Evolutionary conservation across 352 stramenopile genomes (phyloP).

Genomic region (Phytopythium aichiense): DNA sequence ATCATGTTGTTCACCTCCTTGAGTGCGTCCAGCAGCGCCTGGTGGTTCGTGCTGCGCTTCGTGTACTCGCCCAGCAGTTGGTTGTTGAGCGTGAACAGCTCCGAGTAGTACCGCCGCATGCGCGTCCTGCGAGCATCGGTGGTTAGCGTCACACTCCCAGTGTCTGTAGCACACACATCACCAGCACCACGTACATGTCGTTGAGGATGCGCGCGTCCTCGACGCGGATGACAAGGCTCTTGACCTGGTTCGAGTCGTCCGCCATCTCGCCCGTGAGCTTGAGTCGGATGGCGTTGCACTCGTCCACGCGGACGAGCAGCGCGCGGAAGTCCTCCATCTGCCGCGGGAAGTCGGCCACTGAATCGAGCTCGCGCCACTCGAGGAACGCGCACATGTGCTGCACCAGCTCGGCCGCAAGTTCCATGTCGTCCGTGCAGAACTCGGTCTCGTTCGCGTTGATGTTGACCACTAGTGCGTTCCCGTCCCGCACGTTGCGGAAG

Average conservation of each 20-base stretch:
- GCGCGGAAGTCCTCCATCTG: slow-evolving; percentile 86
- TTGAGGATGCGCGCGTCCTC: slow-evolving; percentile 91
- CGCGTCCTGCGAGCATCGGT: slow-evolving; percentile 28
- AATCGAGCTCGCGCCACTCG: slow-evolving; percentile 86
- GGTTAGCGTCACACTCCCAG: background rate
- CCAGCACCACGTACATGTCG: slow-evolving; percentile 76
- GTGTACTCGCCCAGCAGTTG: slow-evolving; percentile 90
- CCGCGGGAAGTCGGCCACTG: slow-evolving; percentile 75
- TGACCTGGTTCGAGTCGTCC: slow-evolving; percentile 89
- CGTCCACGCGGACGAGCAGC: slow-evolving; percentile 71
- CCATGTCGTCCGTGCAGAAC: slow-evolving; percentile 82
- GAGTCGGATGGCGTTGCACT: slow-evolving; percentile 86
- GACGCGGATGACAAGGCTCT: slow-evolving; percentile 87
- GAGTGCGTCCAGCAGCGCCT: slow-evolving; percentile 84
- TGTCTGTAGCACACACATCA: background rate
- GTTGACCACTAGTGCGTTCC: slow-evolving; percentile 39
- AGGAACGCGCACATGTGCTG: slow-evolving; percentile 85
- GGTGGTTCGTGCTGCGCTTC: slow-evolving; percentile 90
- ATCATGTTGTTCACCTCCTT: slow-evolving; percentile 93
- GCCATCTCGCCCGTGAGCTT: slow-evolving; percentile 92
- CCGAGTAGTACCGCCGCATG: slow-evolving; percentile 88
- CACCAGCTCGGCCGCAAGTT: slow-evolving; percentile 81
- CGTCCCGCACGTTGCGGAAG: slow-evolving; percentile 63
- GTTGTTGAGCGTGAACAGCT: slow-evolving; percentile 90
- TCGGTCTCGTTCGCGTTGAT: slow-evolving; percentile 51